phyloP scores from a whole-genome alignment of 1,284 basidiomycete species.

The Trichosporon inkin region DNA sequence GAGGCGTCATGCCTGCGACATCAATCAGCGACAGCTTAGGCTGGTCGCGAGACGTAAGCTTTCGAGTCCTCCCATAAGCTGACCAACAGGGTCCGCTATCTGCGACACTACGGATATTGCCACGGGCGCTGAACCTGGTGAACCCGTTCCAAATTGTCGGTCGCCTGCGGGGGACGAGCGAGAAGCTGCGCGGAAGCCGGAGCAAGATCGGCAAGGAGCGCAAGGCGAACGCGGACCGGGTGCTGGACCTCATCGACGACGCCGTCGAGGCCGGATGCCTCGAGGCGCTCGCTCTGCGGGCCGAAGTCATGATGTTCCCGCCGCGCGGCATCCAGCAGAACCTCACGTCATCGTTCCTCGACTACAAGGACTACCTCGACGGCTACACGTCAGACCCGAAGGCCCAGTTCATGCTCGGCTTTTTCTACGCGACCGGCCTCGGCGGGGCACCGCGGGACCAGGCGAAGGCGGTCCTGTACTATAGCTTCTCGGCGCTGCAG shows the following conservation, averaged over 20 bases:
- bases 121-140: slow-evolving; percentile 40
- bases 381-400: slow-evolving; percentile 60
- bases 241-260: slow-evolving; percentile 68
- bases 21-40: slow-evolving; percentile 39
- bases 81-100: slow-evolving; percentile 39
- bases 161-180: slow-evolving; percentile 10
- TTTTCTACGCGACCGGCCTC: slow-evolving; percentile 83
- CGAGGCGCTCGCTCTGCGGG: slow-evolving; percentile 70
- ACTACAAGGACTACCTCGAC: slow-evolving; percentile 34
- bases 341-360: slow-evolving; percentile 31
- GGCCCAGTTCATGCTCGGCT: slow-evolving; percentile 76
- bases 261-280: slow-evolving; percentile 71
- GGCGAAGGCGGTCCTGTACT: slow-evolving; percentile 71
- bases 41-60: slow-evolving; percentile 35
- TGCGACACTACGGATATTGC: slow-evolving; percentile 35
- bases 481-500: slow-evolving; percentile 85
- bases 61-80: not conserved
- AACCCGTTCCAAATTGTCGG: slow-evolving; percentile 16
- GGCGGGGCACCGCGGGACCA: slow-evolving; percentile 57
- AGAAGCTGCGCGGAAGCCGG: slow-evolving; percentile 15
- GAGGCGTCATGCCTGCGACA: slow-evolving; percentile 19
- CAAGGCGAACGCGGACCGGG: slow-evolving; percentile 58
- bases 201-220: slow-evolving; percentile 11
- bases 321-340: slow-evolving; percentile 42
- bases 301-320: slow-evolving; percentile 60